Conservation (phyloP, 225 moss, liverwort and hornwort genomes). For the Asterella californica region DNA sequence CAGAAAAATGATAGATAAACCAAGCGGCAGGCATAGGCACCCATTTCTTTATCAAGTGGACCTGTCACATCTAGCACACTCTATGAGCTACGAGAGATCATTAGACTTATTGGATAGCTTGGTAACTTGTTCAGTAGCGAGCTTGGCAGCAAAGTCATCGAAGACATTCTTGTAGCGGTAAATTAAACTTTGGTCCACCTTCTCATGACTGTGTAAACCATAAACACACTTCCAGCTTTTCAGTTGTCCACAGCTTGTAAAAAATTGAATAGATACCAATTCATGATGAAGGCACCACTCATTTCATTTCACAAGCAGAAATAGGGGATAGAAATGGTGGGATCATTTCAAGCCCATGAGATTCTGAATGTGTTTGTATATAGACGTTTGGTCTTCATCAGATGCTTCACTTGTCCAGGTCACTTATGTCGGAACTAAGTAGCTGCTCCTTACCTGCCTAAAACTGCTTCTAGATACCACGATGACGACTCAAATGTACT, state of each 20-base stretch:
- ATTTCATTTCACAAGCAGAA: neutral
- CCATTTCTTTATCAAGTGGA: neutral
- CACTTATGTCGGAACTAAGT: neutral
- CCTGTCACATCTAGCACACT: neutral
- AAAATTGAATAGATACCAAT: neutral
- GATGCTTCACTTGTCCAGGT: too few species aligned
- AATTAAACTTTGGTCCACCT: neutral
- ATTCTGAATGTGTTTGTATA: too few species aligned
- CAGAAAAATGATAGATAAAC: neutral
- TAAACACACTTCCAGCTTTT: neutral
- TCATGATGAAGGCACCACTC: too few species aligned
- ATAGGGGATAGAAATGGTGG: neutral
- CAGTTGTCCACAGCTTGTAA: neutral
- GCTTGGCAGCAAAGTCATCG: slow-evolving; percentile 16
- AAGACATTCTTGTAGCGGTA: neutral
- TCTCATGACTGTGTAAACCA: neutral
- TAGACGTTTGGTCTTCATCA: neutral
- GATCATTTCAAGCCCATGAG: too few species aligned
- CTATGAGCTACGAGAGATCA: neutral
- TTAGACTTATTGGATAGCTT: neutral
- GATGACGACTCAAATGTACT: too few species aligned
- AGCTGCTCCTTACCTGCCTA: too few species aligned
- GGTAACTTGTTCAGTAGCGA: neutral
- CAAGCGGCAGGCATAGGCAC: too few species aligned
- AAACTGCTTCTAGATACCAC: too few species aligned